phyloP scores from a whole-genome alignment of 345 rosid genomes.

The Atalantia buxifolia region DNA sequence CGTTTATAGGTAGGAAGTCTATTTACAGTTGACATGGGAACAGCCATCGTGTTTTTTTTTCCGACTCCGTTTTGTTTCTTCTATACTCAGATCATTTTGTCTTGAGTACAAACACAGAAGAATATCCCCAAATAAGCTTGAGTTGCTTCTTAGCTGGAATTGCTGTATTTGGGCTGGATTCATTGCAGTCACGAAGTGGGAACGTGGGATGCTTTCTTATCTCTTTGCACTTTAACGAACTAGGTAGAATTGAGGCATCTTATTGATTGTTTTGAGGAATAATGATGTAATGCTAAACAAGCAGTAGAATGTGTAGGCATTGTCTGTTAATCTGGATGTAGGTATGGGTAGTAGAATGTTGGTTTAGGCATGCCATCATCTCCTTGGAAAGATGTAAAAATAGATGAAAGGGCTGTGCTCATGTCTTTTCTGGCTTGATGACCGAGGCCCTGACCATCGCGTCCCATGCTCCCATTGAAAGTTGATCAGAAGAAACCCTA shows the following conservation, averaged over 20 bases:
- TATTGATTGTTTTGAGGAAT: not conserved
- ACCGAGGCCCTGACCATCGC: no score
- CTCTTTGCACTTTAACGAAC: not conserved
- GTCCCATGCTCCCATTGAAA: no score
- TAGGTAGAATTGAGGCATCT: not conserved
- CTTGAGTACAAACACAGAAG: not conserved
- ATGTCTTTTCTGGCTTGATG: no score
- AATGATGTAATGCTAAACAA: not conserved
- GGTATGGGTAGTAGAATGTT: no score
- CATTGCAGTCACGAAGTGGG: no score
- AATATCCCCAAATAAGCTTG: not conserved
- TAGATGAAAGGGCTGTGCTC: no score
- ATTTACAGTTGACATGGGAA: not conserved
- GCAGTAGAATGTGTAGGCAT: no score
- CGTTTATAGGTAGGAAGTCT: not conserved
- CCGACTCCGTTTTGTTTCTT: not conserved
- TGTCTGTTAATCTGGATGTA: no score
- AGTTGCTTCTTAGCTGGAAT: not conserved
- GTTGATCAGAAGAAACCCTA: no score
- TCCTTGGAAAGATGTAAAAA: no score
- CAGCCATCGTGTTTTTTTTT: not conserved
- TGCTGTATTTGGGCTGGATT: not conserved
- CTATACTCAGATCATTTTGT: not conserved
- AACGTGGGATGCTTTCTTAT: no score
- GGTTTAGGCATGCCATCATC: no score